Evolutionary conservation across 768 basidiomycete genomes (phyloP).

Genomic region (Trametes cingulata): DNA sequence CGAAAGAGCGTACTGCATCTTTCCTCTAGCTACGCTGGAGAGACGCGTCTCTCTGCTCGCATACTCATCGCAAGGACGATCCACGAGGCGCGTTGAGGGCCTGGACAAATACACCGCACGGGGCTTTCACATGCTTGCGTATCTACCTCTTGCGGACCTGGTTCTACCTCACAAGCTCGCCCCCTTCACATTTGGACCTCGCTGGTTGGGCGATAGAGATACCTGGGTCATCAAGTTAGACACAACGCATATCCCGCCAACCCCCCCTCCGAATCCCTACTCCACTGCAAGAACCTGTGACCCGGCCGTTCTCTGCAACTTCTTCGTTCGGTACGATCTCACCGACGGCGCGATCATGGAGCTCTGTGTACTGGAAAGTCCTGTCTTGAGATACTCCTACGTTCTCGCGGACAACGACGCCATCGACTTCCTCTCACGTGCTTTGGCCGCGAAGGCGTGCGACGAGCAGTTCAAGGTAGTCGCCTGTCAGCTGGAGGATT

Average conservation of each 20-base stretch:
- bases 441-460: neutral
- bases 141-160: slow-evolving; percentile 15
- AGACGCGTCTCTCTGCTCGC: slow-evolving; percentile 30
- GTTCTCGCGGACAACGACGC: neutral
- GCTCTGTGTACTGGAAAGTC: neutral
- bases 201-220: neutral
- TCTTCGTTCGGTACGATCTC: neutral
- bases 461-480: neutral
- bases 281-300: neutral
- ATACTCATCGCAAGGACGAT: neutral
- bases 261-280: neutral
- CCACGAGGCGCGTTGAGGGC: neutral
- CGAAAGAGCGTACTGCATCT: slow-evolving; percentile 43
- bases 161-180: neutral
- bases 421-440: neutral
- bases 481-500: neutral
- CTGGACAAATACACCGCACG: slow-evolving; percentile 21
- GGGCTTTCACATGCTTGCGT: slow-evolving; percentile 33
- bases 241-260: neutral
- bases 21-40: slow-evolving; percentile 44
- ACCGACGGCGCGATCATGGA: neutral
- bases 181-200: neutral
- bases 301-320: neutral
- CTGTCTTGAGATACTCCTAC: neutral
- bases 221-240: neutral